phyloP scores from a whole-genome alignment of 225 moss, liverwort and hornwort species.

The Ulota crispa region DNA sequence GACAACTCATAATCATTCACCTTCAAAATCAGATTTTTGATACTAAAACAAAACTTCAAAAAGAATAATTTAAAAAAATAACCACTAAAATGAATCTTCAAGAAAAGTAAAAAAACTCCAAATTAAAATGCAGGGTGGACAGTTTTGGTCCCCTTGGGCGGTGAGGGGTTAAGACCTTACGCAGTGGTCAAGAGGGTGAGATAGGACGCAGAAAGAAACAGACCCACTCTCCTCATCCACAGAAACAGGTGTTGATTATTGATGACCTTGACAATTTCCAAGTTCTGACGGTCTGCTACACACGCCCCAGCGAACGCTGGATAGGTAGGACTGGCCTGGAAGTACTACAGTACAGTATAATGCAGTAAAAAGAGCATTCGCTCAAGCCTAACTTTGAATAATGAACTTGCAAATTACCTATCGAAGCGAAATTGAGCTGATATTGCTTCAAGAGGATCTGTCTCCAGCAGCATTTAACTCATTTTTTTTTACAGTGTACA shows the following conservation, averaged over 20 bases:
- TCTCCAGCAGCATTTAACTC: constrained; percentile 18
- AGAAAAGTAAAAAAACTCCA: too few relatives aligned
- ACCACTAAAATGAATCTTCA: too few relatives aligned
- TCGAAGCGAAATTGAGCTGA: neutral
- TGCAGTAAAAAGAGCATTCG: neutral
- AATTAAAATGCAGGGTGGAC: too few relatives aligned
- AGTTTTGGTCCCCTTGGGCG: too few relatives aligned
- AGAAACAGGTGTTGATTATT: neutral
- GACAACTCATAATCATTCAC: too few relatives aligned
- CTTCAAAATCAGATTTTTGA: too few relatives aligned
- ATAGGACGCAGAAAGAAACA: neutral
- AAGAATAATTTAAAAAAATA: too few relatives aligned
- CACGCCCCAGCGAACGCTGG: constrained; percentile 16
- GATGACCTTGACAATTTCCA: neutral
- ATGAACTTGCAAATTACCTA: neutral
- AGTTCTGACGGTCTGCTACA: constrained; percentile 5
- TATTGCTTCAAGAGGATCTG: neutral
- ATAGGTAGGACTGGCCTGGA: constrained; percentile 4
- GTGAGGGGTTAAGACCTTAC: too few relatives aligned
- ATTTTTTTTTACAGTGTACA: constrained; percentile 13
- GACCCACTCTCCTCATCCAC: neutral
- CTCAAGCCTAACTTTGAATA: constrained; percentile 14
- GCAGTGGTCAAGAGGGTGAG: neutral
- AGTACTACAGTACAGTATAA: neutral
- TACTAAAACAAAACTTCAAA: too few relatives aligned